phyloP scores from a whole-genome alignment of 805 yeast species.

The Candida argentea region DNA sequence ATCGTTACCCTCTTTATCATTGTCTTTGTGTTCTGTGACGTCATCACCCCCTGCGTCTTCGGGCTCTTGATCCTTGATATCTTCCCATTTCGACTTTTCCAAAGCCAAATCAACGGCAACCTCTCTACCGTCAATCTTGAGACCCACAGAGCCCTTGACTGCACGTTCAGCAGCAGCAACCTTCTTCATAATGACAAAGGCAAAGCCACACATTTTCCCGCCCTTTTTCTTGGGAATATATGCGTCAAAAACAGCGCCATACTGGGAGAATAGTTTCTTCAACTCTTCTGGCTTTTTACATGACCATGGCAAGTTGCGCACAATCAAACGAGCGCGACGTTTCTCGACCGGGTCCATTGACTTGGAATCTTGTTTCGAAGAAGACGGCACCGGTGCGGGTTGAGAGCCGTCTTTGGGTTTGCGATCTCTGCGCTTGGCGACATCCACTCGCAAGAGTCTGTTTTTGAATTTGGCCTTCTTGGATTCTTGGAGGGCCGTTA shows the following conservation, averaged over 20 bases:
- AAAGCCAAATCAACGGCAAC: constrained; percentile 94
- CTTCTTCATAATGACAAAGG: constrained; percentile 83
- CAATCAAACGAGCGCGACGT: constrained; percentile 76
- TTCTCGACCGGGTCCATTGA: constrained; percentile 42
- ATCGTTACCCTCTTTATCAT: constrained; percentile 29
- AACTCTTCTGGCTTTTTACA: constrained; percentile 68
- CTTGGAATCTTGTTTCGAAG: constrained; percentile 3
- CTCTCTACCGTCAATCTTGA: constrained; percentile 79
- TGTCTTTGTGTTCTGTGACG: constrained; percentile 27
- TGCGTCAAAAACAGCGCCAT: constrained; percentile 82
- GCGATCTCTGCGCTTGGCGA: constrained; percentile 90
- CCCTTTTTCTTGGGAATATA: constrained; percentile 80
- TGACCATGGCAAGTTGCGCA: constrained; percentile 95
- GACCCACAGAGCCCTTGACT: constrained; percentile 59
- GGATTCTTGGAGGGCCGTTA: constrained; percentile 58
- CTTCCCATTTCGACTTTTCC: constrained; percentile 78
- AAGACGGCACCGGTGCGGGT: too few relatives aligned
- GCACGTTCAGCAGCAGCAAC: constrained; percentile 71
- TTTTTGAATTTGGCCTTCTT: constrained; percentile 58
- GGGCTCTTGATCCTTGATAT: constrained; percentile 28
- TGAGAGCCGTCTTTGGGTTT: constrained; percentile 16
- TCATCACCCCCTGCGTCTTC: constrained; percentile 31
- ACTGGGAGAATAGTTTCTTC: constrained; percentile 59
- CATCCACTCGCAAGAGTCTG: constrained; percentile 62
- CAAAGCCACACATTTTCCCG: constrained; percentile 91